phyloP scores from a whole-genome alignment of 208 protist species.

The Leishmania arabica region DNA sequence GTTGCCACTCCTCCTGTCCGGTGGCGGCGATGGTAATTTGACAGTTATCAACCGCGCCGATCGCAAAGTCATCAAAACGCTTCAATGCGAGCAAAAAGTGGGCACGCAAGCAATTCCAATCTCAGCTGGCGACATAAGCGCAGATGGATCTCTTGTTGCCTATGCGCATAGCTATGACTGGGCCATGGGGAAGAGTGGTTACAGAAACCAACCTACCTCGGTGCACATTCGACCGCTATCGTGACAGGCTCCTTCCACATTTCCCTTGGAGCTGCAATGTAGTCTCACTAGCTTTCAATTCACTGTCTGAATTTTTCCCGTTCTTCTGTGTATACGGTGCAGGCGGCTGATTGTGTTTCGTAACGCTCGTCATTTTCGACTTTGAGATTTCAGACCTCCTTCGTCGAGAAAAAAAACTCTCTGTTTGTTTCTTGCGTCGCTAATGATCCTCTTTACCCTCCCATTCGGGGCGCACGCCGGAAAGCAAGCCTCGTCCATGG shows the following conservation, averaged over 20 bases:
- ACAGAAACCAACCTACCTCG: constrained; percentile 50
- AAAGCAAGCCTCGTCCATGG: not conserved
- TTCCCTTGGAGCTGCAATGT: not conserved
- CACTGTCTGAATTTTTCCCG: constrained; percentile 7
- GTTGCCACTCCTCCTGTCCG: constrained; percentile 44
- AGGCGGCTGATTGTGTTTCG: not conserved
- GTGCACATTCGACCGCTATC: constrained; percentile 38
- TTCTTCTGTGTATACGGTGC: not conserved
- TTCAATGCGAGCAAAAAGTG: constrained; percentile 31
- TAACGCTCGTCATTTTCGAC: not conserved
- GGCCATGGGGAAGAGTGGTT: constrained; percentile 72
- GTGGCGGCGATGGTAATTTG: constrained; percentile 74
- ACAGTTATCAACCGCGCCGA: constrained; percentile 42
- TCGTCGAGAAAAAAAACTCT: constrained; percentile 12
- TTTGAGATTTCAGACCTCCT: not conserved
- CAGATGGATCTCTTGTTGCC: constrained; percentile 58
- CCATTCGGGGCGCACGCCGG: not conserved
- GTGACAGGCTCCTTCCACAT: not conserved
- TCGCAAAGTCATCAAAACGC: constrained; percentile 37
- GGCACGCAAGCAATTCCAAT: constrained; percentile 63
- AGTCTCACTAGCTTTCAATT: not conserved
- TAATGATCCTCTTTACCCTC: not conserved
- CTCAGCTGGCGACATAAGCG: constrained; percentile 71
- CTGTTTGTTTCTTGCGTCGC: not conserved
- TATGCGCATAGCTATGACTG: constrained; percentile 89